Percentiles rank a stretch among this genome's conserved stretches.
Evolutionary conservation across 208 protist genomes (phyloP).

Genomic region (Leishmania braziliensis): DNA sequence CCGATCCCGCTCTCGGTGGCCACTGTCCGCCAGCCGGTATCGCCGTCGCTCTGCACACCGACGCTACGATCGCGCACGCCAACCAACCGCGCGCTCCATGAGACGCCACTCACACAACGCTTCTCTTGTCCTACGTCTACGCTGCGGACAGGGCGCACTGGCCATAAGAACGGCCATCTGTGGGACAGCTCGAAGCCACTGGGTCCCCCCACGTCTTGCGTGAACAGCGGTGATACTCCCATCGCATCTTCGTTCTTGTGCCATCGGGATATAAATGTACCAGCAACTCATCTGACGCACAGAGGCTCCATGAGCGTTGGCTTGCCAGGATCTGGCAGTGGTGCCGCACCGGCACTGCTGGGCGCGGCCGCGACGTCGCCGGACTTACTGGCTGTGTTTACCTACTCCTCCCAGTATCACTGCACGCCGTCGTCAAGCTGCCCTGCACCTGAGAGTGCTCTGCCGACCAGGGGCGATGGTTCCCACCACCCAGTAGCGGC

Average conservation of each 20-base stretch:
- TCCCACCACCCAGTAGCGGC: background rate
- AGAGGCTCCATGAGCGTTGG: background rate
- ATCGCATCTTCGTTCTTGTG: conserved; percentile 2
- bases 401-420: conserved; percentile 14
- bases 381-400: background rate
- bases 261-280: conserved; percentile 3
- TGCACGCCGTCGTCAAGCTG: conserved; percentile 19
- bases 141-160: background rate
- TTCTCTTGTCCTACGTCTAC: conserved; percentile 12
- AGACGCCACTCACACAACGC: conserved; percentile 15
- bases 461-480: background rate
- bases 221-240: background rate
- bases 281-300: background rate
- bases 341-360: background rate
- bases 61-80: background rate
- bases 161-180: background rate
- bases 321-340: background rate
- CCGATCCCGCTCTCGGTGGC: conserved; percentile 40
- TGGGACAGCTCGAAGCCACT: background rate
- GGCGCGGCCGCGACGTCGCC: background rate
- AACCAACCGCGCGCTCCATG: background rate
- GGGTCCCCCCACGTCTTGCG: background rate
- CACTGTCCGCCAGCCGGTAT: conserved; percentile 1
- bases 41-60: background rate
- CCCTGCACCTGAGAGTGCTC: background rate